Base-by-base conservation (phyloP, 2,329 filamentous ascomycete species). In the Alternaria solani region DNA sequence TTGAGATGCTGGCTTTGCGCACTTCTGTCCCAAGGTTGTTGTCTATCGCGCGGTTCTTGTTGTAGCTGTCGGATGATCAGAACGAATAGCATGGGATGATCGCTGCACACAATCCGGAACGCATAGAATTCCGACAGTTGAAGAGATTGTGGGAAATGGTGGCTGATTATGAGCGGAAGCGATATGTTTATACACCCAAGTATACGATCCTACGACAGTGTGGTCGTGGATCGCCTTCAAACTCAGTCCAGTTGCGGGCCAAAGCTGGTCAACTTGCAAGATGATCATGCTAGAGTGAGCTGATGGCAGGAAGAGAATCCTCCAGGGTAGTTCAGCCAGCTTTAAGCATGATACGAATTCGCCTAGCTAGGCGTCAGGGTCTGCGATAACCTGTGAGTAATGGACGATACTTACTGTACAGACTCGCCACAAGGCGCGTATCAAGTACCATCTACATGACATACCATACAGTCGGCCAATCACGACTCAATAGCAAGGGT, bases 141-240 rank as follows among this genome's bases (percentile, higher is more conserved):
- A 18, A 38, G 32, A 51, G 14, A 25, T 38, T 14, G 14, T 51
- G 47, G 47, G 32, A 38, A 5, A 16, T 69, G 2, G 53, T 61
- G 9, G 71, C 68, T 4, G 69, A 68, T 34, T 9, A 44, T 3
- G 64, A 66, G 5, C 77, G 66, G 46, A 7, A 62, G 20, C 51
- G 57, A 1, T 68, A 67, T 25, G 72, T 73, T 1, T 75, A 72
- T 36, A 2, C 54, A 3, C 65, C 67, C 9, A 56, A 61, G 23
- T 74, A 70, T 38, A 51, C 63, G 62, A 63, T 64, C 23, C 62
- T 55, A 25, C 34, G 32, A 36, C 12, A 36, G 12, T 36, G 32
- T 14, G 5, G 1, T 36, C 32, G 14, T 16, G 14, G 14, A 36
- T 16, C 5, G 16, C 32, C 32, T 36, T 36, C 14, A 12, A 7